phyloP scores from a whole-genome alignment of 768 basidiomycete genomes.

The Hericium alpestre region DNA sequence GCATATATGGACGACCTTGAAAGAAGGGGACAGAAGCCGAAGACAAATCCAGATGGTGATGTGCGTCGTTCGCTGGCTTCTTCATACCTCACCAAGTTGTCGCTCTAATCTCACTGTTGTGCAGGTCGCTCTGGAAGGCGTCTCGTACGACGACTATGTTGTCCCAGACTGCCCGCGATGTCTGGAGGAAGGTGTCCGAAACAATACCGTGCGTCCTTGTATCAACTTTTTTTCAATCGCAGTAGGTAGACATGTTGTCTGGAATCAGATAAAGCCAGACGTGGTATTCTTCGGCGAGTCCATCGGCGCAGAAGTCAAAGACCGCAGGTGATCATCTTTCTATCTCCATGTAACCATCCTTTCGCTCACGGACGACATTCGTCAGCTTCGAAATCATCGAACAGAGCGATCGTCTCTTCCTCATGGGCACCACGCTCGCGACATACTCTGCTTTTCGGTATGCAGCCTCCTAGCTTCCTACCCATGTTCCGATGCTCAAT shows the following conservation, averaged over 20 bases:
- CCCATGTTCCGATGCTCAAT: background rate
- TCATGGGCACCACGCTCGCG: conserved; percentile 85
- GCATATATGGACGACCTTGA: conserved; percentile 56
- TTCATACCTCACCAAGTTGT: too few relatives aligned
- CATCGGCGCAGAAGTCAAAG: conserved; percentile 52
- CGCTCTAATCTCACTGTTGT: background rate
- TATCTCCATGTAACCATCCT: background rate
- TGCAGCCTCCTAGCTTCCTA: conserved; percentile 2
- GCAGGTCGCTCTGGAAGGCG: conserved; percentile 71
- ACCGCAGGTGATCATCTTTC: conserved; percentile 50
- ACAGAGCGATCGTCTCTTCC: conserved; percentile 53
- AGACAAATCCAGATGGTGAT: conserved; percentile 92
- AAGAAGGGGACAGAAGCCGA: conserved; percentile 42
- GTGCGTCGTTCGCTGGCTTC: conserved; percentile 30
- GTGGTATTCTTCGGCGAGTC: conserved; percentile 89
- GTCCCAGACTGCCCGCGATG: conserved; percentile 74
- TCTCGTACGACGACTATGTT: conserved; percentile 65
- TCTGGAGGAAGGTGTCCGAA: conserved; percentile 40
- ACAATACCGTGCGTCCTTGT: conserved; percentile 40
- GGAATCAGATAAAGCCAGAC: conserved; percentile 60
- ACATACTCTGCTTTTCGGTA: conserved; percentile 89
- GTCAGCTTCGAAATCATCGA: conserved; percentile 50
- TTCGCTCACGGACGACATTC: background rate
- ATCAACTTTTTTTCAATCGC: conserved; percentile 1
- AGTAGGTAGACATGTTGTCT: background rate